Percentiles rank a stretch among this genome's conserved stretches.
Conservation (phyloP, 139 green algal genomes). For the Chlamydomonas schloesseri region DNA sequence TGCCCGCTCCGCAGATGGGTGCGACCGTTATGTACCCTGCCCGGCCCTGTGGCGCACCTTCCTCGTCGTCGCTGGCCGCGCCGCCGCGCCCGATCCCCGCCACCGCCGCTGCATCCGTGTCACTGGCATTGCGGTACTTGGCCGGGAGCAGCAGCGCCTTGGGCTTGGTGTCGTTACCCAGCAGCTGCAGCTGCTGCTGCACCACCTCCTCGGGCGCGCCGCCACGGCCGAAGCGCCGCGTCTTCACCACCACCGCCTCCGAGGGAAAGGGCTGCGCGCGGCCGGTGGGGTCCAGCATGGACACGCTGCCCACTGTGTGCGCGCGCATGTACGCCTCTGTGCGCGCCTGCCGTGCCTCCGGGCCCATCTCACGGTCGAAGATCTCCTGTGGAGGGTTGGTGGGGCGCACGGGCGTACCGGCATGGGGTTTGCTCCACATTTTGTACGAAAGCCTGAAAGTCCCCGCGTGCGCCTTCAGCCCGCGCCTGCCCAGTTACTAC, state of each 20-base stretch:
- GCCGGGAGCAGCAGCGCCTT: slow-evolving; percentile 63
- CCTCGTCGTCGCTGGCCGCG: slow-evolving; percentile 9
- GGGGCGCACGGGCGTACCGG: too few species aligned
- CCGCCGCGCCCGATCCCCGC: background rate
- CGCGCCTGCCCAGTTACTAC: too few species aligned
- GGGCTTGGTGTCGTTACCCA: slow-evolving; percentile 43
- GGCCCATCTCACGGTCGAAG: slow-evolving; percentile 72
- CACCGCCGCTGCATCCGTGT: slow-evolving; percentile 13
- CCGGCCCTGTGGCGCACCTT: background rate
- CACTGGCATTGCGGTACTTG: slow-evolving; percentile 53
- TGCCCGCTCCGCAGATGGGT: too few species aligned
- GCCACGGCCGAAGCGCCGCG: slow-evolving; percentile 67
- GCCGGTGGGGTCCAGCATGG: slow-evolving; percentile 73
- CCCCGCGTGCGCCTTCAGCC: too few species aligned
- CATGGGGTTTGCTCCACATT: too few species aligned
- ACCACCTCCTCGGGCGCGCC: slow-evolving; percentile 48
- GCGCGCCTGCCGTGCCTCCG: slow-evolving; percentile 50
- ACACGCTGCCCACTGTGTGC: slow-evolving; percentile 49
- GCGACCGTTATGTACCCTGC: too few species aligned
- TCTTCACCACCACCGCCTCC: slow-evolving; percentile 56
- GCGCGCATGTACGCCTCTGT: slow-evolving; percentile 67
- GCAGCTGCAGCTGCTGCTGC: slow-evolving; percentile 31
- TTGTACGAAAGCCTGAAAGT: too few species aligned
- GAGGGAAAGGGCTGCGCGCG: slow-evolving; percentile 57
- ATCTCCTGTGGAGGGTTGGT: slow-evolving; percentile 6